These are phyloP conservation scores for Lactarius tabidus DNA, from an alignment of 768 basidiomycete genomes.

Conservation along the genomic window DNA sequence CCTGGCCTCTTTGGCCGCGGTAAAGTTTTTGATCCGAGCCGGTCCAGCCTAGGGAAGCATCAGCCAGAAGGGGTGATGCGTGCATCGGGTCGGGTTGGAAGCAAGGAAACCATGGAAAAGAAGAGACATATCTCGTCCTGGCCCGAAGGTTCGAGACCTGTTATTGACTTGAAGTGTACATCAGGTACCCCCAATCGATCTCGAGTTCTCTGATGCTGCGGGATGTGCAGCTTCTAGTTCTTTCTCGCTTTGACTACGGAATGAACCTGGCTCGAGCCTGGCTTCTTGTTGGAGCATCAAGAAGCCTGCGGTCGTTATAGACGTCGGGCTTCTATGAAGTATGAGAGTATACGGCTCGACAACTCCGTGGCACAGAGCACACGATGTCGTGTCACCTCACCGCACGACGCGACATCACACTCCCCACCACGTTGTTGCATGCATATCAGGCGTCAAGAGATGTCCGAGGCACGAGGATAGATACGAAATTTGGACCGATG, in stretches of 20 bases:
- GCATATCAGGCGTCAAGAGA: neutral
- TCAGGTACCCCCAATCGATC: neutral
- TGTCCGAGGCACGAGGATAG: neutral
- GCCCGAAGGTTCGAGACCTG: neutral
- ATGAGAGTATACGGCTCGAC: neutral
- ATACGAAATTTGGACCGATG: neutral
- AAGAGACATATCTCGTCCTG: neutral
- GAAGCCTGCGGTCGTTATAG: neutral
- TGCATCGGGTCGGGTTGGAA: neutral
- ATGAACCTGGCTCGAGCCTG: neutral
- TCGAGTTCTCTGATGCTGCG: neutral
- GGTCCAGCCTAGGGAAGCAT: neutral
- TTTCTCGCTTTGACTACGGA: neutral
- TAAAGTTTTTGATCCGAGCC: neutral
- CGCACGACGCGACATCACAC: neutral
- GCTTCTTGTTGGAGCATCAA: neutral
- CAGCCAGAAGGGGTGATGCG: neutral
- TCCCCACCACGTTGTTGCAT: neutral
- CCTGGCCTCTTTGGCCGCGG: neutral
- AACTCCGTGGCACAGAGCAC: neutral
- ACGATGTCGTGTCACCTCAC: neutral
- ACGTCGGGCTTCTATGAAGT: neutral
- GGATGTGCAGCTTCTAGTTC: neutral
- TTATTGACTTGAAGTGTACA: neutral
- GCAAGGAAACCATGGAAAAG: neutral